phyloP scores from a whole-genome alignment of 2,329 filamentous ascomycete species.

The Nothophaeocryptopus gaeumannii region DNA sequence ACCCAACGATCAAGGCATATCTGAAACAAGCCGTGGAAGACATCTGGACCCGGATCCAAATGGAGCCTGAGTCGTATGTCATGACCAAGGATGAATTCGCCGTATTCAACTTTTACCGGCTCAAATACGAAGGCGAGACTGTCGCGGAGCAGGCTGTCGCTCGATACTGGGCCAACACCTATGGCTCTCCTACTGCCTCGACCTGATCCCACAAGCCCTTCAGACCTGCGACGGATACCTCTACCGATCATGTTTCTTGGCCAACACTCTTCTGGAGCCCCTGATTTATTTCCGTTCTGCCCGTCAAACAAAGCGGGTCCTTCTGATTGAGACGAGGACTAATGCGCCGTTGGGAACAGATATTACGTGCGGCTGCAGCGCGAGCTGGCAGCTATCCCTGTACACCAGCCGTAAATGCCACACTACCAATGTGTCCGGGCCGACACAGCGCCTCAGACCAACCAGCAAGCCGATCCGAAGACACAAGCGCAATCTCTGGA shows the following conservation, averaged over 20 bases:
- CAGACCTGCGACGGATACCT: background rate
- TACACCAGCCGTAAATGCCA: conserved; percentile 5
- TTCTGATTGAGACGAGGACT: conserved; percentile 2
- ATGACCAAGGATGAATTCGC: conserved; percentile 76
- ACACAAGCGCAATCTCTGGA: conserved; percentile 2
- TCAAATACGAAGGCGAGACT: conserved; percentile 57
- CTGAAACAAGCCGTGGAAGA: conserved; percentile 63
- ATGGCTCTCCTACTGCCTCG: conserved; percentile 12
- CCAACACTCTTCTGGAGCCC: background rate
- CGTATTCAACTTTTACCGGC: conserved; percentile 80
- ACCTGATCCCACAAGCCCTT: background rate
- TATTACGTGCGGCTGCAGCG: conserved; percentile 7
- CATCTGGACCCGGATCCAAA: conserved; percentile 67
- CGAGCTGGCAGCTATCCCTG: conserved; percentile 1
- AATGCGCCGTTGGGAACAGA: conserved; percentile 13
- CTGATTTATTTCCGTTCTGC: too few species aligned
- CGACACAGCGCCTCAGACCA: conserved; percentile 7
- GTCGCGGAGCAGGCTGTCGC: conserved; percentile 53
- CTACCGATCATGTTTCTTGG: background rate
- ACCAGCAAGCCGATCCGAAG: conserved; percentile 14
- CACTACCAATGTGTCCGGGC: conserved; percentile 4
- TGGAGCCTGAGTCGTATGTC: conserved; percentile 66
- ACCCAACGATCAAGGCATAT: conserved; percentile 61
- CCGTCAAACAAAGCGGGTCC: too few species aligned
- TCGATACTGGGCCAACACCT: conserved; percentile 54